Evolutionary conservation across 176 grass and related monocot species (phyloP).

Genomic region (Hordeum marinum): DNA sequence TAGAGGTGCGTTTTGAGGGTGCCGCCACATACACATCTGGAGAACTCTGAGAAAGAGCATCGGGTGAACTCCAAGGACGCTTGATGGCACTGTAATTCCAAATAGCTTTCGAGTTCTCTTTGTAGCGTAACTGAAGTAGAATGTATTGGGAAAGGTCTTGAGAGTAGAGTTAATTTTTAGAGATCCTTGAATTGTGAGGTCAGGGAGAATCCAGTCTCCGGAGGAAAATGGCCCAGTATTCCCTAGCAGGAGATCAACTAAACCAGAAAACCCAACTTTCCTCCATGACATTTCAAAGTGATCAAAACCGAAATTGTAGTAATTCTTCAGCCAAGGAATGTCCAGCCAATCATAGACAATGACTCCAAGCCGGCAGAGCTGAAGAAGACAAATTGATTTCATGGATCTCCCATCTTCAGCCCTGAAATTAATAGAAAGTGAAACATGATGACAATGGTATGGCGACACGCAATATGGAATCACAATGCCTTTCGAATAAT

Average conservation of each 20-base stretch:
- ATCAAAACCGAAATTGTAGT: conserved; percentile 97
- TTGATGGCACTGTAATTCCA: conserved; percentile 81
- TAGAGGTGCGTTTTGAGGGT: conserved; percentile 50
- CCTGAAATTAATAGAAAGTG: conserved; percentile 37
- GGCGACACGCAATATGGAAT: neutral
- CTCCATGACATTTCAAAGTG: conserved; percentile 87
- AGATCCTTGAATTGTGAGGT: conserved; percentile 86
- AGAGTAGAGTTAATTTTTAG: conserved; percentile 62
- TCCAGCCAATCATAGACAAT: conserved; percentile 95
- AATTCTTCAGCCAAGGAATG: conserved; percentile 87
- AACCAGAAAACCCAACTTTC: conserved; percentile 67
- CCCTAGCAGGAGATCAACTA: conserved; percentile 73
- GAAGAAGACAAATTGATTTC: conserved; percentile 82
- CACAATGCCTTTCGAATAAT: neutral
- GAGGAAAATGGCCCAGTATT: conserved; percentile 77
- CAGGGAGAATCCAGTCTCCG: conserved; percentile 93
- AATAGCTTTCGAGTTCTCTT: conserved; percentile 83
- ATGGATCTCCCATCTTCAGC: conserved; percentile 80
- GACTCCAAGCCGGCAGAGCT: conserved; percentile 81
- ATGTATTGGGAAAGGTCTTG: conserved; percentile 79
- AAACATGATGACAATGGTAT: neutral
- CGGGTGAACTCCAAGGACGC: conserved; percentile 78
- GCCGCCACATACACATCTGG: conserved; percentile 90
- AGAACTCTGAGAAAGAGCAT: conserved; percentile 96
- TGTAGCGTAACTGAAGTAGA: conserved; percentile 99